A percentile compares a stretch with the other conserved stretches of the same genome.
Evolutionary conservation across 805 yeast genomes (phyloP).

Genomic region (Candida koratica): DNA sequence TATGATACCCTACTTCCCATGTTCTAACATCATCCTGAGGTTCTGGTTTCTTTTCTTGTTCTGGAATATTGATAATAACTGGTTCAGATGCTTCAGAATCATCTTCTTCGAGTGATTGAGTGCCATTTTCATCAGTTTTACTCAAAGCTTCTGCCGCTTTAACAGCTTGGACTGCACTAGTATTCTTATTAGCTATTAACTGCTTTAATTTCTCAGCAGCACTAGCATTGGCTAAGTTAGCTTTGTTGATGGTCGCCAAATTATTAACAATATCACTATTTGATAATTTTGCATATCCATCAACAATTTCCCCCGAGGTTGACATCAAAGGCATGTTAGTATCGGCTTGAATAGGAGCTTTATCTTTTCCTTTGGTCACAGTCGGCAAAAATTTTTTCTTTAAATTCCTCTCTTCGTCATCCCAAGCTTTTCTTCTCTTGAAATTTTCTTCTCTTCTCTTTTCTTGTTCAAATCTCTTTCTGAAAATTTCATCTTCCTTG

Average conservation of each 20-base stretch:
- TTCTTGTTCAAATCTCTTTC: slow-evolving; percentile 65
- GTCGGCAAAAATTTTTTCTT: slow-evolving; percentile 45
- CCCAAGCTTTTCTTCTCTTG: slow-evolving; percentile 51
- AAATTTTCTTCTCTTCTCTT: slow-evolving; percentile 60
- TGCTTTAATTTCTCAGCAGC: slow-evolving; percentile 60
- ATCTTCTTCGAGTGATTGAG: slow-evolving; percentile 15
- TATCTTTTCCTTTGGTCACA: slow-evolving; percentile 69
- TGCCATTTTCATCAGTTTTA: slow-evolving; percentile 1
- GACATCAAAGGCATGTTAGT: slow-evolving; percentile 74
- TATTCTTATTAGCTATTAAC: slow-evolving; percentile 28
- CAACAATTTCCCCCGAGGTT: slow-evolving; percentile 67
- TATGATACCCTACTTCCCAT: slow-evolving; percentile 84
- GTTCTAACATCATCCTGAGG: slow-evolving; percentile 53
- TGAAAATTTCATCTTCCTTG: slow-evolving; percentile 77
- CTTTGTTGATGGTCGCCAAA: slow-evolving; percentile 58
- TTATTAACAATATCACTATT: slow-evolving; percentile 69
- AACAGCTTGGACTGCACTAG: slow-evolving; percentile 45
- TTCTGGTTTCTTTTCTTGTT: slow-evolving; percentile 16
- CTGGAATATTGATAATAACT: slow-evolving; percentile 13
- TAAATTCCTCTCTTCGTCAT: slow-evolving; percentile 43
- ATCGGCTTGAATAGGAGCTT: slow-evolving; percentile 67
- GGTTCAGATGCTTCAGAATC: slow-evolving; percentile 14
- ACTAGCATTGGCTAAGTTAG: slow-evolving; percentile 64
- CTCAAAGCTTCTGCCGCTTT: slow-evolving; percentile 2
- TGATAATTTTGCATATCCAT: slow-evolving; percentile 57